phyloP scores from a whole-genome alignment of 257 asterid genomes.

The Ocimum tenuiflorum region DNA sequence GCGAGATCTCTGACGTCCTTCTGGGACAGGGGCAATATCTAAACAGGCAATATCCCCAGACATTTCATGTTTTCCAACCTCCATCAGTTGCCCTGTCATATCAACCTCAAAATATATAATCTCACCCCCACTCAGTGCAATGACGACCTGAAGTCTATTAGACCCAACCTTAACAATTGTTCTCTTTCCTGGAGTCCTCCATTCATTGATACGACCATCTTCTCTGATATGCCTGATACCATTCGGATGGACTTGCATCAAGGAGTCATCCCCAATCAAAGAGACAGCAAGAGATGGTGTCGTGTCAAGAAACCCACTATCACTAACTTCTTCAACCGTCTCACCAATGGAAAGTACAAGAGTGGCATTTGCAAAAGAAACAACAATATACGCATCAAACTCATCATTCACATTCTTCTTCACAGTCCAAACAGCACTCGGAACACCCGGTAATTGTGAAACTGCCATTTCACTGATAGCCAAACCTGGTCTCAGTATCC shows the following conservation, averaged over 20 bases:
- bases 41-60: slow-evolving; percentile 98
- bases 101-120: slow-evolving; percentile 96
- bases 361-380: slow-evolving; percentile 96
- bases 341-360: slow-evolving; percentile 99
- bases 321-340: slow-evolving; percentile 97
- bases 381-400: slow-evolving; percentile 96
- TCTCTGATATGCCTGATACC: slow-evolving; percentile 98
- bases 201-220: slow-evolving; percentile 97
- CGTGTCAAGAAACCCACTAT: slow-evolving; percentile 96
- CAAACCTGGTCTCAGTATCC: slow-evolving; percentile 88
- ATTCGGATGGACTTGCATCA: slow-evolving; percentile 98
- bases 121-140: slow-evolving; percentile 98
- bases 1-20: slow-evolving; percentile 96
- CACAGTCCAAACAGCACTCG: slow-evolving; percentile 99
- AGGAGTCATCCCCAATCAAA: slow-evolving; percentile 94
- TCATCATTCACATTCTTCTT: slow-evolving; percentile 88
- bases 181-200: slow-evolving; percentile 99
- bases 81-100: slow-evolving; percentile 98
- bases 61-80: slow-evolving; percentile 97
- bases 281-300: slow-evolving; percentile 96
- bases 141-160: slow-evolving; percentile 95
- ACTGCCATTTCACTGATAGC: slow-evolving; percentile 99
- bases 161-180: slow-evolving; percentile 96
- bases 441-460: slow-evolving; percentile 94
- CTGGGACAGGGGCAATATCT: slow-evolving; percentile 99